A percentile compares a stretch with the other conserved stretches of the same genome.
Evolutionary conservation across 441 rosid genomes (phyloP).

Genomic region (Populus trichocarpa): DNA sequence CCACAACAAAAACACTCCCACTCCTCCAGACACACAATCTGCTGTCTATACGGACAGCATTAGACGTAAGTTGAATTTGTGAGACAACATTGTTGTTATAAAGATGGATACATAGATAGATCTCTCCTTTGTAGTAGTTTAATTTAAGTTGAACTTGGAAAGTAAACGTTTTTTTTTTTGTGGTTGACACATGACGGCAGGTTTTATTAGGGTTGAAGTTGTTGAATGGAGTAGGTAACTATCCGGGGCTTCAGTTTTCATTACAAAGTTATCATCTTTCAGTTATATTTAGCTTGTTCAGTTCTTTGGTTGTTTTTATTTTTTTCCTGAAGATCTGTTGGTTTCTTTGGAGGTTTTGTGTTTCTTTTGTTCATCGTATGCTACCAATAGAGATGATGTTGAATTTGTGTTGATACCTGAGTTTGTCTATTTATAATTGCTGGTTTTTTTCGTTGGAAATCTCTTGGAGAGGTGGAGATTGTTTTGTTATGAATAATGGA

Average conservation of each 20-base stretch:
- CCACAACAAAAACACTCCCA: neutral
- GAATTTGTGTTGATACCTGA: conserved; percentile 2
- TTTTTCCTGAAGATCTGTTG: neutral
- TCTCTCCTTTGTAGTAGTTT: neutral
- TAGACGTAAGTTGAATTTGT: neutral
- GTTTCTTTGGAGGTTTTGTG: conserved; percentile 1
- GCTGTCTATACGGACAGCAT: neutral
- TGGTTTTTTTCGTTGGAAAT: neutral
- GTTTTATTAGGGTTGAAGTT: conserved; percentile 26
- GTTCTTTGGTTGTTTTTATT: neutral
- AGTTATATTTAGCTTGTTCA: conserved; percentile 7
- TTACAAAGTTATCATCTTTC: conserved; percentile 4
- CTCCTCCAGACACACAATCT: neutral
- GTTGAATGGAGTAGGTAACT: conserved; percentile 23
- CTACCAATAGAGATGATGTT: neutral
- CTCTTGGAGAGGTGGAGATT: conserved; percentile 15
- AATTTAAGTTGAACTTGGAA: neutral
- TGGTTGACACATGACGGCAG: conserved; percentile 5
- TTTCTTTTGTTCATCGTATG: conserved; percentile 2
- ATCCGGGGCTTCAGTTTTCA: conserved; percentile 34
- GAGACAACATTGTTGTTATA: neutral
- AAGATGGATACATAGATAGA: neutral
- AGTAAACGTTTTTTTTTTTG: conserved; percentile 10
- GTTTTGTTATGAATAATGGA: conserved; percentile 29
- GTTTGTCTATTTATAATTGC: neutral